Evolutionary conservation across 331 rosid genomes (phyloP), one percentile per base, ranked within the genome.

Genomic region (Spiraea crenata): DNA sequence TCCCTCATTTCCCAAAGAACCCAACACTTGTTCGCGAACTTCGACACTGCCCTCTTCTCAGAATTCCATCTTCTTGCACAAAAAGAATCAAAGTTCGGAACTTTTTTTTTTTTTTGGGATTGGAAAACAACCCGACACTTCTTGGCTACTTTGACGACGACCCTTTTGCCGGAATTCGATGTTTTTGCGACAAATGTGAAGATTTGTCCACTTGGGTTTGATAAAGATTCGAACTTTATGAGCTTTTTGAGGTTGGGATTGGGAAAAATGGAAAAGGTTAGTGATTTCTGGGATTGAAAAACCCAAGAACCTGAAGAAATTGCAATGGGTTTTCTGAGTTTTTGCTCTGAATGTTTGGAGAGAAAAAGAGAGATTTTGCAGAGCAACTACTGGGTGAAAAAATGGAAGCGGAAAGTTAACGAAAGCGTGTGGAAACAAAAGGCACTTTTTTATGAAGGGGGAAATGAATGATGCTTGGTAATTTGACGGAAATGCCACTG

Each of bases 1-100:
- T 92, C 96, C 98, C 98, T 85, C 98, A 92, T 92, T 89, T 89
- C 95, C 92, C 74, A 35, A 65, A 37, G 3, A 25, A 25, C 49
- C 20, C 62, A 56, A 57, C 65, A 45, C 54, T 16, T 1, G 78
- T 84, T 78, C 31, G 31, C 31, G 31, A 57, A 42, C 81, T 19
- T 58, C 38, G 57, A 19, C 48, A 61, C 66, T n/a, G 61, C 69
- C 42, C 61, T 38, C 17, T 71, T 37, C 48, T 39, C 16, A n/a
- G 25, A 44, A 5, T 58, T 34, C 3, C 45, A 58, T 42, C 7
- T 55, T 41, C 10, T 19, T 54, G 39, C 13, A 11, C 6, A 11
- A 46, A 25, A 65, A 11, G 5, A 25, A 25, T 25, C 34, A 35
- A 38, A 16, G 44, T 31, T 11, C 39, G 47, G 40, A 20, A 9